Percentiles rank a stretch among this genome's conserved stretches.
These are phyloP conservation scores for Simmondsia chinensis DNA, from an alignment of 148 eudicot genomes.

Conservation along the genomic window DNA sequence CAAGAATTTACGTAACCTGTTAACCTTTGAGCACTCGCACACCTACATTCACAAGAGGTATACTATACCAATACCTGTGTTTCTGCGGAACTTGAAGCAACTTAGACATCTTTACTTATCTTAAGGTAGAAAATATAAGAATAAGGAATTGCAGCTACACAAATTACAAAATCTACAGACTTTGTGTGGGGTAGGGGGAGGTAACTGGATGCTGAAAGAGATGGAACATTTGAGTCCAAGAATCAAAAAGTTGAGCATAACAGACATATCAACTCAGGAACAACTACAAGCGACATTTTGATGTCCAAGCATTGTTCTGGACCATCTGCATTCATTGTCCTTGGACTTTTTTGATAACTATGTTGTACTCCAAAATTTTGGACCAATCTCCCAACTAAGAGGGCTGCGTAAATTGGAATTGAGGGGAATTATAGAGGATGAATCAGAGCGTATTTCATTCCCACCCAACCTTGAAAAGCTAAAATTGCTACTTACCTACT, in stretches of 20 bases:
- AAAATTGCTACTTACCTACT: constrained; percentile 3
- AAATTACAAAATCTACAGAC: constrained; percentile 1
- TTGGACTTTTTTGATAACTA: not conserved
- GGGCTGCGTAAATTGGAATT: constrained; percentile 10
- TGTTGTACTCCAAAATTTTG: not conserved
- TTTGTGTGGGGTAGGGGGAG: constrained; percentile 10
- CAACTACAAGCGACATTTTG: constrained; percentile 4
- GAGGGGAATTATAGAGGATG: constrained; percentile 1
- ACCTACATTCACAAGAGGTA: not conserved
- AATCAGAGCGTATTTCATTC: constrained; percentile 2
- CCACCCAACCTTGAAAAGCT: constrained; percentile 10
- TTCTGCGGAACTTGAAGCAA: constrained; percentile 1
- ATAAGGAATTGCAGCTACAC: not conserved
- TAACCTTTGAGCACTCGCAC: constrained; percentile 16
- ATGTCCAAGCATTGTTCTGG: constrained; percentile 6
- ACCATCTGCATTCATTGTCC: constrained; percentile 7
- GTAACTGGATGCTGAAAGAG: constrained; percentile 5
- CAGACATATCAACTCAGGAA: constrained; percentile 1
- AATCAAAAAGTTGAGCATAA: constrained; percentile 5
- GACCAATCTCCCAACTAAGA: constrained; percentile 3
- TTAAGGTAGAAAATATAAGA: not conserved
- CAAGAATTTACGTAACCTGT: constrained; percentile 6
- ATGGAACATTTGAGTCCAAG: constrained; percentile 2
- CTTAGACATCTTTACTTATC: constrained; percentile 18
- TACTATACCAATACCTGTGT: constrained; percentile 1